Conservation (phyloP, 352 stramenopile species). For the Pythium grandisporangium region DNA sequence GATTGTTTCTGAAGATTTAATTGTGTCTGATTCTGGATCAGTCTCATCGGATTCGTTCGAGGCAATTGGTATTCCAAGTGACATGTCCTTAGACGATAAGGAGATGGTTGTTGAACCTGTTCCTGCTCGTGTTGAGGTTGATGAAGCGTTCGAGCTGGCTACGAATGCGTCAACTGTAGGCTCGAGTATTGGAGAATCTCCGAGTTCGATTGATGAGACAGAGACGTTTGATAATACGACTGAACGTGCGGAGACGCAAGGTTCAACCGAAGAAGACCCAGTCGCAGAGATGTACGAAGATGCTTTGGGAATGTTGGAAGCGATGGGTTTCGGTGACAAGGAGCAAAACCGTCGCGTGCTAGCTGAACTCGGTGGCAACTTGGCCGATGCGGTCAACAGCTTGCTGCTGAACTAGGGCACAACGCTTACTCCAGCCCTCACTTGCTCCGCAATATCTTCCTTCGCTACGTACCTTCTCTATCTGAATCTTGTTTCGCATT, state of each 20-base stretch:
- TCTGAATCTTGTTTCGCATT: too few relatives aligned
- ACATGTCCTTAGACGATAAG: too few relatives aligned
- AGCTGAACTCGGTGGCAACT: slow-evolving; percentile 42
- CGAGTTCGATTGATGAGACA: slow-evolving; percentile 5
- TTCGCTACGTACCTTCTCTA: too few relatives aligned
- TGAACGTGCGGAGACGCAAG: background rate
- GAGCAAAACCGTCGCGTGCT: slow-evolving; percentile 45
- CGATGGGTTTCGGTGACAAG: slow-evolving; percentile 60
- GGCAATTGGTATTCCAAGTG: too few relatives aligned
- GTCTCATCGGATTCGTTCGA: too few relatives aligned
- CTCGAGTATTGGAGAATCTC: slow-evolving; percentile 2
- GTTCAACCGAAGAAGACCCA: slow-evolving; percentile 2
- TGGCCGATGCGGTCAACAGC: slow-evolving; percentile 53
- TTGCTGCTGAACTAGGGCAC: too few relatives aligned
- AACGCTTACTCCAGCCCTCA: too few relatives aligned
- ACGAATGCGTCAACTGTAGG: too few relatives aligned
- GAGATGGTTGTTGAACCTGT: too few relatives aligned
- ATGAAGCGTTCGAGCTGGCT: too few relatives aligned
- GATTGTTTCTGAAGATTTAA: slow-evolving; percentile 36
- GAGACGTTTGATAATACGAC: slow-evolving; percentile 2
- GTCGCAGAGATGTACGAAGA: slow-evolving; percentile 23
- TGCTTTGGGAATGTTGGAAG: slow-evolving; percentile 26
- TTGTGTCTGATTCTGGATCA: too few relatives aligned
- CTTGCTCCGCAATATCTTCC: too few relatives aligned
- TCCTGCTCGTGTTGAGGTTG: slow-evolving; percentile 4